Percentiles rank a stretch among this genome's conserved stretches.
These are phyloP conservation scores for Limonium bicolor DNA, from an alignment of 148 eudicot species.

Conservation along the genomic window DNA sequence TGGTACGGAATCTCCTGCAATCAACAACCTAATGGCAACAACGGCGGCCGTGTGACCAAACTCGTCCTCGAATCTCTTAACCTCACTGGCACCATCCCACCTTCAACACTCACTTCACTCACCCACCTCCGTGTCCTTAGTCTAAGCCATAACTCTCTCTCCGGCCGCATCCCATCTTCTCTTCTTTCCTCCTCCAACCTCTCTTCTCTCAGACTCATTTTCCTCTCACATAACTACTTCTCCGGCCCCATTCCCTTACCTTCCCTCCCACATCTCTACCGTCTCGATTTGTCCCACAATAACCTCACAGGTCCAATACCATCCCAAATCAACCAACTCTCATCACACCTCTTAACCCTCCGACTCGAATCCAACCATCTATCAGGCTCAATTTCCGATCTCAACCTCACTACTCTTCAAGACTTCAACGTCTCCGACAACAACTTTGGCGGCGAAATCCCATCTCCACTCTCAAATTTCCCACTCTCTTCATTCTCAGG, in stretches of 20 bases:
- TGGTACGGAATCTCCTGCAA: slow-evolving; percentile 51
- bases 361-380: slow-evolving; percentile 35
- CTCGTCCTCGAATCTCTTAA: slow-evolving; percentile 51
- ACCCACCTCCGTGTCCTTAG: slow-evolving; percentile 51
- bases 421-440: slow-evolving; percentile 60
- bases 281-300: slow-evolving; percentile 65
- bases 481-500: slow-evolving; percentile 27
- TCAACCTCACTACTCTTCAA: slow-evolving; percentile 19
- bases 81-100: slow-evolving; percentile 20
- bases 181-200: slow-evolving; percentile 45
- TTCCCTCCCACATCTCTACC: slow-evolving; percentile 28
- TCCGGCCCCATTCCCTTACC: slow-evolving; percentile 40
- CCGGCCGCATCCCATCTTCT: slow-evolving; percentile 40
- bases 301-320: slow-evolving; percentile 37
- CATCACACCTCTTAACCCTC: slow-evolving; percentile 35
- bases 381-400: slow-evolving; percentile 22
- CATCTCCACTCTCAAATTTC: slow-evolving; percentile 25
- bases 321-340: slow-evolving; percentile 10
- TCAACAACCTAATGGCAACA: too few species aligned
- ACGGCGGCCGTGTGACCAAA: slow-evolving; percentile 49
- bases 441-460: slow-evolving; percentile 30
- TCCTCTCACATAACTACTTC: slow-evolving; percentile 36
- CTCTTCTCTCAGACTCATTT: slow-evolving; percentile 35
- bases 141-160: slow-evolving; percentile 35
- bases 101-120: slow-evolving; percentile 21